Evolutionary conservation across 805 yeast species (phyloP), one percentile per base, ranked within the genome.

Genomic region (Ogataea wickerhamii): DNA sequence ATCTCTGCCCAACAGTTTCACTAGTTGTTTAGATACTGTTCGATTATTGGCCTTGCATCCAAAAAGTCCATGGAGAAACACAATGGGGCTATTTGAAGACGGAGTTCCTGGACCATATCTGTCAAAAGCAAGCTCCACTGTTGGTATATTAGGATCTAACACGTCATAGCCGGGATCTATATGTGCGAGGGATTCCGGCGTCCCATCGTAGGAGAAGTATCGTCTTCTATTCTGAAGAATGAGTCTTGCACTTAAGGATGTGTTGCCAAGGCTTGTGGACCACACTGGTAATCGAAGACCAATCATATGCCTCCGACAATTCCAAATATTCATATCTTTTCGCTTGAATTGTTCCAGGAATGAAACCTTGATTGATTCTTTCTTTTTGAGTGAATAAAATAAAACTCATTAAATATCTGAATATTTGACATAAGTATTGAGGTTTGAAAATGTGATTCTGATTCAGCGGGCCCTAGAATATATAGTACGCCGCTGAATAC

Each of bases 31-130:
- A 7, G 87, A 85, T n/a, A 89, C 86, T 0, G 87, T 68, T 41
- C 96, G 66, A 52, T 86, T 87, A 60, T 88, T 91, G n/a, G 74
- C 52, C 49, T 77, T 83, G 37, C 83, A 78, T 2, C 98, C 98
- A 61, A 93, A 87, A 8, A 91, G 63, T 0, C 98, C 98, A 58
- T 91, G 98, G 28, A 89, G 61, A 19, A 91, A 76, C 21, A 93
- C 63, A 10, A 91, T 66, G 1, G 96, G 95, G 56, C 53, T 46
- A 25, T 52, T 44, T 4, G 48, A 36, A 0, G 48, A 41, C 34
- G 52, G 53, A 22, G 28, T 23, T 21, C 23, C 43, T 16, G 51
- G 60, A 24, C 37, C 43, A 38, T 44, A 60, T 32, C 68, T 61
- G 38, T 83, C 88, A 51, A 56, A 83, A 3, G 64, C 66, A 32